A percentile compares a stretch with the other conserved stretches of the same genome.
phyloP scores from a whole-genome alignment of 2,329 filamentous ascomycete genomes.

The Aspergillus sp. region DNA sequence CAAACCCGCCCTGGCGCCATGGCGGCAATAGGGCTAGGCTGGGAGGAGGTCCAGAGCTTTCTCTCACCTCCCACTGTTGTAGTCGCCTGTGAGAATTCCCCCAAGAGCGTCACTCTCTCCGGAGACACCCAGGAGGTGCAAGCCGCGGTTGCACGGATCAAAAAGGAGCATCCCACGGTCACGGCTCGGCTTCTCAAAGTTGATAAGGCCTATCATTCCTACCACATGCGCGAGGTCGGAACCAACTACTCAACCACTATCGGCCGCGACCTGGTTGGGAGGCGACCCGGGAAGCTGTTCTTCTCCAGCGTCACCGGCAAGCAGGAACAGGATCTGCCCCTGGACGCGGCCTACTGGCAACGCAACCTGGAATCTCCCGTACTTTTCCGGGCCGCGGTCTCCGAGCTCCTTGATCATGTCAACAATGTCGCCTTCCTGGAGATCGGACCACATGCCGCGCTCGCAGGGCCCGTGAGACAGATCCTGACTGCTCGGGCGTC shows the following conservation, averaged over 20 bases:
- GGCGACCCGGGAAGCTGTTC: constrained; percentile 6
- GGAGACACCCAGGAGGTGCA: constrained; percentile 17
- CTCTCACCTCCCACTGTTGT: constrained; percentile 7
- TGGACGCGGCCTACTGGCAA: constrained; percentile 24
- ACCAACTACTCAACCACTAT: constrained; percentile 4
- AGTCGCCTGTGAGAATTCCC: constrained; percentile 24
- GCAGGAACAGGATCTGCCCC: neutral
- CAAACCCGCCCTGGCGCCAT: constrained; percentile 13
- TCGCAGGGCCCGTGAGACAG: constrained; percentile 33
- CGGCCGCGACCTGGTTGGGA: neutral
- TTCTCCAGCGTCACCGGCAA: constrained; percentile 19
- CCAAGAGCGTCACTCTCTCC: constrained; percentile 19
- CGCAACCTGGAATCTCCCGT: constrained; percentile 25
- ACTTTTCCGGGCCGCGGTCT: constrained; percentile 18
- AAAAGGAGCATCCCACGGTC: constrained; percentile 11
- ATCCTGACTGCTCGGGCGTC: neutral
- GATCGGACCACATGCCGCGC: constrained; percentile 40
- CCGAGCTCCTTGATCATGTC: constrained; percentile 6
- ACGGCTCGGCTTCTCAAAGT: constrained; percentile 19
- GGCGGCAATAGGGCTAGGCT: constrained; percentile 17
- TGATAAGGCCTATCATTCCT: constrained; percentile 25
- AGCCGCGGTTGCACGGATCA: constrained; percentile 4
- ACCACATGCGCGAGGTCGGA: constrained; percentile 23
- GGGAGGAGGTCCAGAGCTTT: constrained; percentile 8
- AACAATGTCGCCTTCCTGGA: constrained; percentile 30